Evolutionary conservation across 1,284 basidiomycete species (phyloP).

Genomic region (Trichosporon sp.): DNA sequence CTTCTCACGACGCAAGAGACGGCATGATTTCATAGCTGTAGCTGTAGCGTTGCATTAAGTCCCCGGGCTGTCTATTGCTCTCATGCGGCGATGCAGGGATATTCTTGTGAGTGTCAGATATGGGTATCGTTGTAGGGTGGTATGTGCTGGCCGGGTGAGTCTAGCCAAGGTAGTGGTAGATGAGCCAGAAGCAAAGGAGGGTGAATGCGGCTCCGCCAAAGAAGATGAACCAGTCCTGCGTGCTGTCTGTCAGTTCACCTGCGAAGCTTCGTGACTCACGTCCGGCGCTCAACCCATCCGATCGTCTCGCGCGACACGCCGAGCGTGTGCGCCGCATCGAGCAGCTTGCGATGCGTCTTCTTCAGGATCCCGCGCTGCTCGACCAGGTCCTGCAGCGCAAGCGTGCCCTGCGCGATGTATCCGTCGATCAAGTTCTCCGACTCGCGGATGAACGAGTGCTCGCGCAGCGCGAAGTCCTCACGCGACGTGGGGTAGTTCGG

Average conservation of each 20-base stretch:
- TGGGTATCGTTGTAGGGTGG: conserved; percentile 10
- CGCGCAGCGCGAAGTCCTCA: conserved; percentile 75
- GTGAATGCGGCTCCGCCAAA: conserved; percentile 78
- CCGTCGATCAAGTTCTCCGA: conserved; percentile 80
- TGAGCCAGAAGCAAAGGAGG: conserved; percentile 85
- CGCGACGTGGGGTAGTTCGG: conserved; percentile 60
- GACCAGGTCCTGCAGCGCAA: conserved; percentile 83
- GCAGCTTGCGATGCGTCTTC: conserved; percentile 77
- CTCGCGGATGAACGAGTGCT: conserved; percentile 81
- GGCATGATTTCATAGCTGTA: conserved; percentile 9
- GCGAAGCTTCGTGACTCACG: conserved; percentile 60
- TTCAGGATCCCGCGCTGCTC: conserved; percentile 90
- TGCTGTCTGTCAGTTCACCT: conserved; percentile 61
- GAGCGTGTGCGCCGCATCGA: conserved; percentile 87
- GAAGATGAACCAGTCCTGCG: conserved; percentile 91
- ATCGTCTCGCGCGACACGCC: conserved; percentile 90
- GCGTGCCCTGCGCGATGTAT: conserved; percentile 84
- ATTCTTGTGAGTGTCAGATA: conserved; percentile 5
- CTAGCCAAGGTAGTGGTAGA: conserved; percentile 83
- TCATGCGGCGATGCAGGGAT: conserved; percentile 5
- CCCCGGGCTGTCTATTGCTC: background rate
- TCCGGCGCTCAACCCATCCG: conserved; percentile 89
- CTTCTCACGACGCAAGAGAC: background rate
- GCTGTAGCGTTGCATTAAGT: conserved; percentile 3
- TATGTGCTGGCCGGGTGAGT: conserved; percentile 17